Conservation (phyloP, 2,329 filamentous ascomycete genomes). For the Leptographium galeiforme region DNA sequence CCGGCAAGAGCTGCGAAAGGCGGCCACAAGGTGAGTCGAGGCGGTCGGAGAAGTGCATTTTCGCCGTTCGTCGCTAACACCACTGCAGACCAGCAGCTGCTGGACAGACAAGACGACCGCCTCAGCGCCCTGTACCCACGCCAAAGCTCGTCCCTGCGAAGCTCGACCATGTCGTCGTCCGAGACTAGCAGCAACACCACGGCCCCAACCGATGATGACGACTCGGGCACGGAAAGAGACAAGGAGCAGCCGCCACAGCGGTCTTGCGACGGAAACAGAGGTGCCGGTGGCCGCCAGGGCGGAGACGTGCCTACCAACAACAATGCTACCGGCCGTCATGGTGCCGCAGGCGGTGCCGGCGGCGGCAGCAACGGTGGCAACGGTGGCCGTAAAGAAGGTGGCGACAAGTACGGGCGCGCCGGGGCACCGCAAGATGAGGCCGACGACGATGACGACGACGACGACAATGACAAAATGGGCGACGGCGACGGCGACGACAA, state of each 20-base stretch:
- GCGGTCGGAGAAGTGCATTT: too few relatives aligned
- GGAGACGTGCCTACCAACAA: not conserved
- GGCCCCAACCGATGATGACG: not conserved
- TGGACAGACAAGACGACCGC: not conserved
- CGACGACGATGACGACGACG: not conserved
- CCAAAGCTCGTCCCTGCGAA: not conserved
- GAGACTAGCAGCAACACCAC: not conserved
- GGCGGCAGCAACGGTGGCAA: not conserved
- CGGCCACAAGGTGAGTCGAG: not conserved
- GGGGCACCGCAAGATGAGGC: not conserved
- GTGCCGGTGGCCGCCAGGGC: too few relatives aligned
- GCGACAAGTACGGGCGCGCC: not conserved
- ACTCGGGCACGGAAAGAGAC: not conserved
- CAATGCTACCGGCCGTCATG: not conserved
- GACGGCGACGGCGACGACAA: not conserved
- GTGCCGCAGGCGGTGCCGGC: too few relatives aligned
- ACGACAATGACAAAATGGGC: not conserved
- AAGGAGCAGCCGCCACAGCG: not conserved
- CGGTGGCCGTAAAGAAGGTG: not conserved
- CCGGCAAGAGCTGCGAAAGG: not conserved
- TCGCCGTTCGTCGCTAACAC: too few relatives aligned
- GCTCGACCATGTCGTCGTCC: not conserved
- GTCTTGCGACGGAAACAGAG: not conserved
- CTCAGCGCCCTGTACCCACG: not conserved
- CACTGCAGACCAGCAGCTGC: not conserved